Evolutionary conservation across 306 rosid genomes (phyloP), one percentile per base, ranked within the genome.

Genomic region (Hippophae tibetana): DNA sequence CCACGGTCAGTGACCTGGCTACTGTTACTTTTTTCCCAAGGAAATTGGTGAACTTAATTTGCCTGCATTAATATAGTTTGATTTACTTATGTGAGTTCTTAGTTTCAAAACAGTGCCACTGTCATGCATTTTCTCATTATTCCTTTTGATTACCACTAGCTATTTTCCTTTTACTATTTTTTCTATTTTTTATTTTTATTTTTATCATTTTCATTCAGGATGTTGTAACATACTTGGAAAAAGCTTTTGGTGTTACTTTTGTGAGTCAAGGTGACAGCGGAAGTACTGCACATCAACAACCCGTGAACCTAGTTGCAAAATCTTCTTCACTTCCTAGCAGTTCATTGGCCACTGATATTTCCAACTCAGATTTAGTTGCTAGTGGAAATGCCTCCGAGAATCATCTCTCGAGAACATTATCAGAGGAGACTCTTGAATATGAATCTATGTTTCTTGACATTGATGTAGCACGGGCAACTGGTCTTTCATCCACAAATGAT

Each of bases 371-470:
- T 66, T 66, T 83, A 23, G 89, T 73, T 59, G 55, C 82, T 68
- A 75, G 72, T 64, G 77, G 70, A 38, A 93, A 73, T 77, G 79
- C 77, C 52, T 75, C 92, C 27, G 99, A 84, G 69, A 81, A 73
- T 77, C 52, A 78, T 70, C 74, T 89, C 57, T 74, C 83, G 50
- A 77, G 88, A 73, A 79, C 86, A 47, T 75, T 80, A 18, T 81
- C 97, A 3, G 99, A 93, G 57, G 99, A 93, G 49, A 71, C 89
- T 41, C 74, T 85, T 48, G 97, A 89, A 71, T 84, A 76, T 60
- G 99, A 88, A 67, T 75, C 86, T 56, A 81, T 78, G 72, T 58
- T 76, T 50, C 69, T 84, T 56, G 86, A 88, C 70, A 83, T 88
- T 67, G 82, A 75, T 70, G 75, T 74, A 71, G 64, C 60, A 14